phyloP scores from a whole-genome alignment of 805 yeast species.

The Saturnispora besseyi region DNA sequence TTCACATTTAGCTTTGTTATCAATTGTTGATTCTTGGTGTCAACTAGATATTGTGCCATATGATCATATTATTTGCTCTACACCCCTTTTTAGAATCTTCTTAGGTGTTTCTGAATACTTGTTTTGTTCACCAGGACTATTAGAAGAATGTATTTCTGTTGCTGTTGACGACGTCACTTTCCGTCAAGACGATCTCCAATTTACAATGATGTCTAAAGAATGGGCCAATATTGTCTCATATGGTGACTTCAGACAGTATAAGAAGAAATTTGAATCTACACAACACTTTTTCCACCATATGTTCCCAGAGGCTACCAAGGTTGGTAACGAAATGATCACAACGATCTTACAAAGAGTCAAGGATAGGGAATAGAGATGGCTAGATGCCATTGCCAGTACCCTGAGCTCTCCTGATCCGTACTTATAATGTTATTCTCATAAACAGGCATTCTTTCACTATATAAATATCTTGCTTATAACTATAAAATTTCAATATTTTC shows the following conservation, averaged over 20 bases:
- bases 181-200: conserved; percentile 85
- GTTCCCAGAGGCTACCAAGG: conserved; percentile 77
- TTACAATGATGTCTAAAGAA: conserved; percentile 78
- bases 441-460: not conserved
- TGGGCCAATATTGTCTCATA: conserved; percentile 80
- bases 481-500: not conserved
- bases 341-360: conserved; percentile 44
- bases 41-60: conserved; percentile 81
- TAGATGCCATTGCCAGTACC: not conserved
- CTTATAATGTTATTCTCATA: not conserved
- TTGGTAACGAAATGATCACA: conserved; percentile 92
- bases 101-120: conserved; percentile 90
- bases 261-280: conserved; percentile 62
- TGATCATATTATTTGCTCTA: conserved; percentile 93
- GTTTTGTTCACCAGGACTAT: conserved; percentile 71
- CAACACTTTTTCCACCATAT: conserved; percentile 80
- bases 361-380: conserved; percentile 15
- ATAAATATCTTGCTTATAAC: not conserved
- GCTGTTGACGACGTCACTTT: conserved; percentile 59
- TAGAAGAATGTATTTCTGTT: conserved; percentile 73
- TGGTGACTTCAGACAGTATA: conserved; percentile 68
- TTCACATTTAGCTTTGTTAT: conserved; percentile 80
- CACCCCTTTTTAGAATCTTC: conserved; percentile 87
- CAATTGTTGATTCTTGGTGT: conserved; percentile 92
- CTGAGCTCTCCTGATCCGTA: too few species aligned